Base-by-base conservation (phyloP, 2,329 filamentous ascomycete genomes). In the Dactylellina cionopaga region DNA sequence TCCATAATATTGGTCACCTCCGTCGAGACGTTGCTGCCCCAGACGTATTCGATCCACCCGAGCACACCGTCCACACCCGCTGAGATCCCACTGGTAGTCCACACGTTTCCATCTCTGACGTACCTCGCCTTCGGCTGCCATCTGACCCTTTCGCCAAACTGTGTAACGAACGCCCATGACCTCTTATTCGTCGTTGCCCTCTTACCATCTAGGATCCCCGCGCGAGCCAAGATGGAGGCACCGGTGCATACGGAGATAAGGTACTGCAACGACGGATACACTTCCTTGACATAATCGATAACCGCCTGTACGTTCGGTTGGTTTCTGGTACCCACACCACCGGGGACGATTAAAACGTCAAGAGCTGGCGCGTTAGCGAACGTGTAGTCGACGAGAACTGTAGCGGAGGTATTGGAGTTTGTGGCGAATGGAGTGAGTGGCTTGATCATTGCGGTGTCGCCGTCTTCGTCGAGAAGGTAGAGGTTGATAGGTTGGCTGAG, bases 21-120 rank as follows among this genome's bases (percentile, higher is more conserved):
- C 0, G 35, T 74, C 24, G 80, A 74, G 15, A 80, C 68, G 2
- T 79, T 77, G 15, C 76, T 25, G 0, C 80, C 80, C 74, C 76
- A 81, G 1, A 75, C 78, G 49, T 80, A 76, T 52, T 80, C 80
- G 0, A 83, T 59, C 80, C 81, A 83, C 31, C 82, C 77, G 6
- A 81, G 76, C 60, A 81, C 74, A 79, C 82, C 81, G 15, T 83
- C 83, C 77, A 83, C 84, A 0, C 82, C 83, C 3, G 83, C 82
- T 13, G 81, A 76, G 0, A 83, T 81, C 11, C 83, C 83, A 0
- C 79, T 80, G 0, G 80, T 81, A 1, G 83, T 84, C 83, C 83
- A 84, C 27, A 84, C 78, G 35, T 83, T 83, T 0, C 79, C 81
- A 51, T 84, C 82, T 0, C 81, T 64, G 60, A 83, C 77, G 82